A percentile compares a stretch with the other conserved stretches of the same genome.
These are phyloP conservation scores for Crithidia thermophila DNA, from an alignment of 208 protist genomes.

Conservation along the genomic window DNA sequence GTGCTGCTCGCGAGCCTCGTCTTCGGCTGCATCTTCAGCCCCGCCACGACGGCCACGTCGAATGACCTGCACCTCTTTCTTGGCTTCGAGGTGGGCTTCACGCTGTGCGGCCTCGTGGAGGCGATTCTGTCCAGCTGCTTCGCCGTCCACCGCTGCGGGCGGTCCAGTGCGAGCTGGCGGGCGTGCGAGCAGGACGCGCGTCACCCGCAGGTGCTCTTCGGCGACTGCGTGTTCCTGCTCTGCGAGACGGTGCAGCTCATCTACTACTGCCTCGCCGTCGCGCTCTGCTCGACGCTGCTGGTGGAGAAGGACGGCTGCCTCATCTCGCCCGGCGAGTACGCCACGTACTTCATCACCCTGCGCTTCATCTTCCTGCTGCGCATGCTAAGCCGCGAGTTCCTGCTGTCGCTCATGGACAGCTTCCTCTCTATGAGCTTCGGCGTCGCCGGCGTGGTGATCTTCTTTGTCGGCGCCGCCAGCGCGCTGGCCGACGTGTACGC, in stretches of 20 bases:
- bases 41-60: constrained; percentile 31
- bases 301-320: constrained; percentile 44
- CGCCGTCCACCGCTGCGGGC: constrained; percentile 57
- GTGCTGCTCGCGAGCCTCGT: constrained; percentile 53
- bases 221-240: constrained; percentile 64
- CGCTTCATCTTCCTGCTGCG: constrained; percentile 71
- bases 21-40: constrained; percentile 67
- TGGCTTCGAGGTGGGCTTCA: constrained; percentile 61
- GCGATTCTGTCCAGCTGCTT: constrained; percentile 43
- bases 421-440: constrained; percentile 35
- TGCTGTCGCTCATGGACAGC: constrained; percentile 41
- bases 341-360: constrained; percentile 64
- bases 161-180: constrained; percentile 28
- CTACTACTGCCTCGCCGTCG: constrained; percentile 62
- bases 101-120: constrained; percentile 47
- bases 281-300: constrained; percentile 56
- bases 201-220: constrained; percentile 38
- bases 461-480: constrained; percentile 61
- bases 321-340: constrained; percentile 52
- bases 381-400: constrained; percentile 58
- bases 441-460: constrained; percentile 39
- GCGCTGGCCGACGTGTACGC: constrained; percentile 57
- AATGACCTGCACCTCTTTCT: constrained; percentile 68
- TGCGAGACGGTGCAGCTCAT: constrained; percentile 61
- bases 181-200: constrained; percentile 21